Percentiles rank a stretch among this genome's conserved stretches.
Conservation (phyloP, 2,329 filamentous ascomycete species). For the Huntiella abstrusa region DNA sequence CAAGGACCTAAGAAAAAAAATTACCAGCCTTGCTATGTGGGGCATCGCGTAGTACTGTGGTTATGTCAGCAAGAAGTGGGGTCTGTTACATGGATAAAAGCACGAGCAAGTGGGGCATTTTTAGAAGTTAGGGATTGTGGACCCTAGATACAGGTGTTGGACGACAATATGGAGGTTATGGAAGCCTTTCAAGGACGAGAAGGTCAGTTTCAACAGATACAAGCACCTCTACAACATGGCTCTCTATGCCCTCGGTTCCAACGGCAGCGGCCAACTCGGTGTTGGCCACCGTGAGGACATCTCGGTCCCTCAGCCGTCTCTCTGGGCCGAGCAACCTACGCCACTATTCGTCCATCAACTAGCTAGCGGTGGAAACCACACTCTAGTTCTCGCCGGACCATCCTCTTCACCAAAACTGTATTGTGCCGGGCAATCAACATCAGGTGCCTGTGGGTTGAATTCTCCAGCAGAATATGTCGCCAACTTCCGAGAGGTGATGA, state of each 20-base stretch:
- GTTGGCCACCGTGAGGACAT: constrained; percentile 54
- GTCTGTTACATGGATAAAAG: not conserved
- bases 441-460: constrained; percentile 33
- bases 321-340: constrained; percentile 29
- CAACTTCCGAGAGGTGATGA: constrained; percentile 10
- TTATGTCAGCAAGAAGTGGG: constrained; percentile 1
- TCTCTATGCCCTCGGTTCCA: constrained; percentile 55
- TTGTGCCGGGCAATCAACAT: constrained; percentile 5
- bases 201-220: not conserved
- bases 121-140: too few species aligned
- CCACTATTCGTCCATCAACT: constrained; percentile 17
- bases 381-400: constrained; percentile 38
- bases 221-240: constrained; percentile 12
- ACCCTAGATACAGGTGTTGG: too few species aligned
- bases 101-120: too few species aligned
- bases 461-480: constrained; percentile 7
- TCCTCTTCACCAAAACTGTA: constrained; percentile 15
- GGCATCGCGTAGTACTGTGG: constrained; percentile 1
- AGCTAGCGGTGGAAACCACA: constrained; percentile 69
- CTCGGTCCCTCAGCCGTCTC: constrained; percentile 41
- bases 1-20: not conserved
- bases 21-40: constrained; percentile 1
- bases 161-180: too few species aligned
- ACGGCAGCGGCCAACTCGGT: constrained; percentile 57
- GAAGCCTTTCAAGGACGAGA: too few species aligned